Evolutionary conservation across 495 filamentous ascomycete genomes (phyloP).

Genomic region (Talaromyces borbonicus): DNA sequence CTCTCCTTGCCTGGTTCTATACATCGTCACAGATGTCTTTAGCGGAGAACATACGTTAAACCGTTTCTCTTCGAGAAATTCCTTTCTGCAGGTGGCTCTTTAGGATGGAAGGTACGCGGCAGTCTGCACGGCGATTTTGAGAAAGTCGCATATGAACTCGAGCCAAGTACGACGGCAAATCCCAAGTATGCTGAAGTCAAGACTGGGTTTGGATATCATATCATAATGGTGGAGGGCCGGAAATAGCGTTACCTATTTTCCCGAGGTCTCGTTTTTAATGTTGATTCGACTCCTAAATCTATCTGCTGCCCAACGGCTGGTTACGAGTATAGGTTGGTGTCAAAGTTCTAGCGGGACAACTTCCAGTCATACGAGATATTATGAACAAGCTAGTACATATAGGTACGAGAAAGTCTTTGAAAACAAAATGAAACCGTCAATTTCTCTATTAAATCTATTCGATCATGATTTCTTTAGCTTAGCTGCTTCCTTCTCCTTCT

Average conservation of each 20-base stretch:
- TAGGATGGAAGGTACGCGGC: conserved; percentile 78
- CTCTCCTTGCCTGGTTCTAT: neutral
- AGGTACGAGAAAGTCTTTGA: too few relatives aligned
- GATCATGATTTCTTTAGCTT: conserved; percentile 30
- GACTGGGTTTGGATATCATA: conserved; percentile 83
- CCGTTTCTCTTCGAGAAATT: conserved; percentile 3
- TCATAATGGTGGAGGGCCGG: conserved; percentile 78
- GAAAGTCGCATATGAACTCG: conserved; percentile 68
- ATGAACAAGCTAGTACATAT: too few relatives aligned
- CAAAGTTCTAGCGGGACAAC: too few relatives aligned
- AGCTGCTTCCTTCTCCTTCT: conserved; percentile 63
- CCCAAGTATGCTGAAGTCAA: conserved; percentile 75
- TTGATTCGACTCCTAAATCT: too few relatives aligned
- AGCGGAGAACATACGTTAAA: neutral
- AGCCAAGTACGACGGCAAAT: conserved; percentile 62
- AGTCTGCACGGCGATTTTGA: conserved; percentile 68
- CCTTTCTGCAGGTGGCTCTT: conserved; percentile 49
- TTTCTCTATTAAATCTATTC: neutral
- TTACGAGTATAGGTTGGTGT: too few relatives aligned
- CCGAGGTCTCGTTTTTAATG: too few relatives aligned
- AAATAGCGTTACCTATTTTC: conserved; percentile 30
- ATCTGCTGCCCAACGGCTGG: too few relatives aligned
- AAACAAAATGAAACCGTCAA: neutral
- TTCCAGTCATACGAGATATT: too few relatives aligned
- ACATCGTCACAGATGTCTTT: neutral